These are phyloP conservation scores for Microstegium vimineum DNA, from an alignment of 176 grass and related monocot species.

Conservation along the genomic window DNA sequence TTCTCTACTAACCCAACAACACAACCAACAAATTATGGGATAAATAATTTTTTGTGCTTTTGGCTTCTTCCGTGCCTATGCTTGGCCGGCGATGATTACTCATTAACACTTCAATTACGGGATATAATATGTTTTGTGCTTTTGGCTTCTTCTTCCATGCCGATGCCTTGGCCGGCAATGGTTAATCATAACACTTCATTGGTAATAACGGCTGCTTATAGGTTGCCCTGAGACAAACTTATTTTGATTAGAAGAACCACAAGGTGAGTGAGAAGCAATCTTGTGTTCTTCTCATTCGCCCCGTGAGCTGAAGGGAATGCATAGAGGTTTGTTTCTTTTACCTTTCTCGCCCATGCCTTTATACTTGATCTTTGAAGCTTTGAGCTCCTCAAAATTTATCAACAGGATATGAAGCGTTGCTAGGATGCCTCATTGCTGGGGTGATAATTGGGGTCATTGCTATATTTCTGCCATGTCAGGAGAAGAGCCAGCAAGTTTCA, in stretches of 20 bases:
- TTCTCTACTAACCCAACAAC: conserved; percentile 5
- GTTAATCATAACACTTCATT: conserved; percentile 12
- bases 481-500: conserved; percentile 28
- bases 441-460: conserved; percentile 20
- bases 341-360: background rate
- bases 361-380: background rate
- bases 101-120: background rate
- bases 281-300: conserved; percentile 8
- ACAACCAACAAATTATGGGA: background rate
- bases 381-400: conserved; percentile 6
- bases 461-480: conserved; percentile 32
- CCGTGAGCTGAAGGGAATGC: conserved; percentile 32
- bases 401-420: conserved; percentile 39
- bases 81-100: background rate
- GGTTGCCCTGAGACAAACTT: conserved; percentile 21
- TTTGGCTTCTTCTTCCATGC: background rate
- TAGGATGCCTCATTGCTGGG: conserved; percentile 29
- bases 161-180: conserved; percentile 31
- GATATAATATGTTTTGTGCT: background rate
- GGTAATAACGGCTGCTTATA: conserved; percentile 34
- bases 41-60: background rate
- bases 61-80: background rate
- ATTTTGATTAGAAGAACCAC: background rate
- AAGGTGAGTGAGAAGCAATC: conserved; percentile 17
- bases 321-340: conserved; percentile 28